Base-by-base conservation (phyloP, 176 grass and related monocot genomes). In the Hordeum marinum region DNA sequence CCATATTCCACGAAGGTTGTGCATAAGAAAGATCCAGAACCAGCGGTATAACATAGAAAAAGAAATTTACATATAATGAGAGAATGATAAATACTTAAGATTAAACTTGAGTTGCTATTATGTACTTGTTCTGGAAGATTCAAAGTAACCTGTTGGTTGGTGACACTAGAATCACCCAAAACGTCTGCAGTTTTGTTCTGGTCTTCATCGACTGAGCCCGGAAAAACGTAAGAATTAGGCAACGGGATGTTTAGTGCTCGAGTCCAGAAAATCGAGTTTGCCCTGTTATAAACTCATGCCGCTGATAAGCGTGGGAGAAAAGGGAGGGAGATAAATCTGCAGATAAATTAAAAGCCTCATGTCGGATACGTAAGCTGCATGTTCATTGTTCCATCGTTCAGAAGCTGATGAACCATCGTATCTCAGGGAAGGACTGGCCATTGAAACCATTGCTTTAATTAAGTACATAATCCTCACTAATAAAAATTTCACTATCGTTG, bases 221-320 rank as follows among this genome's bases (percentile, higher is more conserved):
- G 74, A 83, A 98, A 94, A 52, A 98, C 85, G 42, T 85, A 95
- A 62, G 89, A 95, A 90, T 71, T 85, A 89, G 96, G 93, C 74
- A 94, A 72, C 26, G 96, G 93, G 43, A 98, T 87, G 74, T 95
- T 98, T 64, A 98, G 87, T 31, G 93, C 96, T 79, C 96, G 68
- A 72, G 88, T 98, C 96, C 96, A 98, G 76, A 98, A 98, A 87
- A 98, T 90, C 35, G 93, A 95, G 68, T 95, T 98, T 50, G 93
- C 96, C 96, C 96, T 98, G 90, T 52, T 26, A 62, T 55, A 77
- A 57, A 82, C 6, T 14, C 77, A 27, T 59, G 78, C 21, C 71
- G 63, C 34, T 69, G 8, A 88, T 62, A 50, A 82, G 63, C 24
- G 27, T 64, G 39, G 32, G 5, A 45, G 10, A 83, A 43, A n/a